Evolutionary conservation across 2,329 filamentous ascomycete genomes (phyloP), one percentile per base, ranked within the genome.

Genomic region (Trichoderma citrinoviride): DNA sequence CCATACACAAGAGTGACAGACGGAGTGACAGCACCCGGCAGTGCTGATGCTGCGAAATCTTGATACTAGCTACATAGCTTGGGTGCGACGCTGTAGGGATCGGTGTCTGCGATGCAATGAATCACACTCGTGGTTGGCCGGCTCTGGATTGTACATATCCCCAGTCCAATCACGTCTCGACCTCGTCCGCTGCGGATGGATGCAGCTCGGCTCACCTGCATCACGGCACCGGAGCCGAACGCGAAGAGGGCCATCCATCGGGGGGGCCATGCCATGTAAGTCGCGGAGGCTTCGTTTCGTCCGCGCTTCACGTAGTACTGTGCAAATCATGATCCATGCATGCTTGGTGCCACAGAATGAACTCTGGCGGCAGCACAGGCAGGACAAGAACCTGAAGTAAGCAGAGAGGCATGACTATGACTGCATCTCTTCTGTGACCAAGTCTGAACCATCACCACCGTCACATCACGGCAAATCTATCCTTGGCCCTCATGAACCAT

Each of bases 171-270:
- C 58, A 62, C 23, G n/a, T 41, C 37, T 25, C 7, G 23, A 7
- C 49, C 49, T 44, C 33, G 33, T 37, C 58, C 25, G 46, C 33
- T 61, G 49, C 37, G 46, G 58, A 62, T 62, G 58, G 53, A 62
- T 54, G 58, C 49, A 62, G 54, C 58, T 62, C 58, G 58, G 58
- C 58, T 62, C 58, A 52, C 58, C 58, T 62, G 58, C 58, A 62
- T 37, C 49, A 54, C 58, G 58, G 58, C 40, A 62, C 19, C 58
- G 40, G 58, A 54, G 58, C 58, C 58, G 58, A 62, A 49, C 49
- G 10, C 15, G 27, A 44, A 29, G 21, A 33, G 12, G 40, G 41
- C 33, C 33, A 14, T 37, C 7, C 10, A 33, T n/a, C n/a, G n/a
- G n/a, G n/a, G n/a, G n/a, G n/a, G n/a, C n/a, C n/a, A n/a, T n/a